These are phyloP conservation scores for Saccharomycopsis hybrid DNA, from an alignment of 1,139 yeast genomes.

Conservation along the genomic window DNA sequence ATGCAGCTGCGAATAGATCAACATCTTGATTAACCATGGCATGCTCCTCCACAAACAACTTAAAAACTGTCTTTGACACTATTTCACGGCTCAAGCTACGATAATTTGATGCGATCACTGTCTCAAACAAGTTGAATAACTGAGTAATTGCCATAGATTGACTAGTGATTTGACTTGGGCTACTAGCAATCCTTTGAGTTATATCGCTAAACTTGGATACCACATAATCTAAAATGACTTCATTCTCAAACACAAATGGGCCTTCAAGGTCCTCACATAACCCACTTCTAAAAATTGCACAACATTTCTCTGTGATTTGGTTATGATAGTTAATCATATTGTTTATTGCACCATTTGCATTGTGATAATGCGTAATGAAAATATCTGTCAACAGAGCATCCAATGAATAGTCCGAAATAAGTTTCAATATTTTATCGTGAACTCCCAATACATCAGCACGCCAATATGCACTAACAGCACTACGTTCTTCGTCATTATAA, in stretches of 20 bases:
- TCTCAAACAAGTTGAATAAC: constrained; percentile 38
- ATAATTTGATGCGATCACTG: constrained; percentile 35
- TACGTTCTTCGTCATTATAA: constrained; percentile 30
- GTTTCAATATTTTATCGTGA: constrained; percentile 30
- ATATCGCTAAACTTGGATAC: constrained; percentile 30
- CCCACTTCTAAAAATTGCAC: constrained; percentile 51
- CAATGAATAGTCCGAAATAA: constrained; percentile 24
- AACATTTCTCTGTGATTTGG: constrained; percentile 48
- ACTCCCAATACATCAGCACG: constrained; percentile 34
- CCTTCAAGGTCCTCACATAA: constrained; percentile 48
- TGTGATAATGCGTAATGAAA: constrained; percentile 1
- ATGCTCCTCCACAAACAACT: constrained; percentile 31
- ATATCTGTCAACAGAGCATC: neutral
- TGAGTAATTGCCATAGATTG: constrained; percentile 31
- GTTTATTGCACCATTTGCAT: neutral
- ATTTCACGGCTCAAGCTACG: constrained; percentile 30
- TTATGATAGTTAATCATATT: constrained; percentile 25
- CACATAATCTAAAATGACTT: constrained; percentile 41
- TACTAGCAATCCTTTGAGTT: constrained; percentile 16
- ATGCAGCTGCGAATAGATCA: constrained; percentile 43
- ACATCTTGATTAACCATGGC: constrained; percentile 43
- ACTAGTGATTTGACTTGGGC: constrained; percentile 23
- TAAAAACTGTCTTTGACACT: constrained; percentile 28
- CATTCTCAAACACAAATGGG: constrained; percentile 49
- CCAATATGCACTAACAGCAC: constrained; percentile 25